A percentile compares a stretch with the other conserved stretches of the same genome.
These are phyloP conservation scores for Boletellus emodensis DNA, from an alignment of 768 basidiomycete genomes.

Conservation along the genomic window DNA sequence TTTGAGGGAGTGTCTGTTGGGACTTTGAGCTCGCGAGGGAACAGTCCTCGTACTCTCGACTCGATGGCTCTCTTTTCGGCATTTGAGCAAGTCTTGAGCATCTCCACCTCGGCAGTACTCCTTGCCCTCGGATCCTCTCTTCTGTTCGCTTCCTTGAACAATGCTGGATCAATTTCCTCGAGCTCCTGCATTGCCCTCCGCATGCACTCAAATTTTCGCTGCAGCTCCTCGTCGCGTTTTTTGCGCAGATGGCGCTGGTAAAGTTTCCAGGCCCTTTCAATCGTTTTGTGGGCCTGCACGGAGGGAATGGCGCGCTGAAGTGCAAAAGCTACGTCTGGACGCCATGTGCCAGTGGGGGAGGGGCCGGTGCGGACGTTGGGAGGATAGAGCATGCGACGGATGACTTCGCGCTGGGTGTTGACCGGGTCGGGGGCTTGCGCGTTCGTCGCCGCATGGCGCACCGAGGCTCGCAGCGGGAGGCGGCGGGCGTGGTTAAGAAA, in stretches of 20 bases:
- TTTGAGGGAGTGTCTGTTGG: conserved; percentile 83
- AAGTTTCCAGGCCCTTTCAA: conserved; percentile 86
- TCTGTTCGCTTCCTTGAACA: conserved; percentile 71
- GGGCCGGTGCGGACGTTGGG: conserved; percentile 64
- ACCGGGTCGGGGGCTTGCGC: conserved; percentile 24
- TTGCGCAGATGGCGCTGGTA: conserved; percentile 73
- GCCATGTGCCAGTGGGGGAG: conserved; percentile 80
- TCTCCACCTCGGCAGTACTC: conserved; percentile 51
- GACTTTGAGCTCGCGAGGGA: conserved; percentile 82
- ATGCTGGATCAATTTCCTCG: conserved; percentile 41
- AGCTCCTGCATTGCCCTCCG: conserved; percentile 81
- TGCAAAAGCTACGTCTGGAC: conserved; percentile 71
- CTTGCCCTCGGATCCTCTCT: conserved; percentile 70
- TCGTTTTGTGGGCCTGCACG: conserved; percentile 85
- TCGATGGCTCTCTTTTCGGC: conserved; percentile 70
- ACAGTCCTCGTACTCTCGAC: conserved; percentile 72
- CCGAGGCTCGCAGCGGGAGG: conserved; percentile 32
- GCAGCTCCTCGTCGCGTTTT: conserved; percentile 61
- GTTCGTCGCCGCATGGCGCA: conserved; percentile 40
- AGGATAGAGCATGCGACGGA: conserved; percentile 80
- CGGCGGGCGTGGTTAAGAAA: conserved; percentile 35
- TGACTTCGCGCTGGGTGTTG: conserved; percentile 66
- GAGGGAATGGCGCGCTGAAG: conserved; percentile 84
- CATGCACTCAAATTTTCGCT: conserved; percentile 81
- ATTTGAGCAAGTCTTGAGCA: conserved; percentile 57